Evolutionary conservation across 2,329 filamentous ascomycete species (phyloP).

Genomic region (Pezicula neosporulosa): DNA sequence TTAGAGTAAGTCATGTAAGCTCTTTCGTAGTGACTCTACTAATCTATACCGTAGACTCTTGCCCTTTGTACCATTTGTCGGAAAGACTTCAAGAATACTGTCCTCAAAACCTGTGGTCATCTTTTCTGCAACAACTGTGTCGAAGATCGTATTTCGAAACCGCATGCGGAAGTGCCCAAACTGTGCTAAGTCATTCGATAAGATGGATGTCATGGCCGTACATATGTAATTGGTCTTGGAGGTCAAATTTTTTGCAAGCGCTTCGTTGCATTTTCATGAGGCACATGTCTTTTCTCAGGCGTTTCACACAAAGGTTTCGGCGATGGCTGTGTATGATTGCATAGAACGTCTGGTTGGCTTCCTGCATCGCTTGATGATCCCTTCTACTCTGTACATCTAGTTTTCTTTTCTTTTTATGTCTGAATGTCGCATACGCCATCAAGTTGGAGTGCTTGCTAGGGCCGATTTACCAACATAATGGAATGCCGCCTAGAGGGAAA

Average conservation of each 20-base stretch:
- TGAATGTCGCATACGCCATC: background rate
- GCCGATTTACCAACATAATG: background rate
- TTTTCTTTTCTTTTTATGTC: slow-evolving; percentile 12
- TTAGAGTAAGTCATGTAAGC: slow-evolving; percentile 64
- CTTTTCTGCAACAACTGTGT: slow-evolving; percentile 91
- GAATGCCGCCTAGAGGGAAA: slow-evolving; percentile 13
- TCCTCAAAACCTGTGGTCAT: slow-evolving; percentile 90
- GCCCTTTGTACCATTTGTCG: slow-evolving; percentile 91
- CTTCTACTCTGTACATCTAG: slow-evolving; percentile 21
- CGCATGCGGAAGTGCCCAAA: slow-evolving; percentile 94
- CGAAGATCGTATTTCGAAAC: slow-evolving; percentile 83
- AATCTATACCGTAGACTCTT: slow-evolving; percentile 52
- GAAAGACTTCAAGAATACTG: slow-evolving; percentile 89
- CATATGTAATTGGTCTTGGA: slow-evolving; percentile 39
- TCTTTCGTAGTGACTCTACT: slow-evolving; percentile 21
- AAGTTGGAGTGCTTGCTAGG: background rate
- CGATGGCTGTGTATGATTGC: slow-evolving; percentile 26
- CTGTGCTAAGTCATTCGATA: slow-evolving; percentile 89
- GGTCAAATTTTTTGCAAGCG: background rate
- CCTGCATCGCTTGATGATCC: slow-evolving; percentile 10
- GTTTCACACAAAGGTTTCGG: slow-evolving; percentile 1
- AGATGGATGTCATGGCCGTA: slow-evolving; percentile 79
- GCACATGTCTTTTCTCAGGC: background rate
- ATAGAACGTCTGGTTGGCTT: slow-evolving; percentile 17
- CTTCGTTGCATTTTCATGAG: background rate